Conservation (phyloP, 179 eudicot genomes). For the Drosera spatulata region DNA sequence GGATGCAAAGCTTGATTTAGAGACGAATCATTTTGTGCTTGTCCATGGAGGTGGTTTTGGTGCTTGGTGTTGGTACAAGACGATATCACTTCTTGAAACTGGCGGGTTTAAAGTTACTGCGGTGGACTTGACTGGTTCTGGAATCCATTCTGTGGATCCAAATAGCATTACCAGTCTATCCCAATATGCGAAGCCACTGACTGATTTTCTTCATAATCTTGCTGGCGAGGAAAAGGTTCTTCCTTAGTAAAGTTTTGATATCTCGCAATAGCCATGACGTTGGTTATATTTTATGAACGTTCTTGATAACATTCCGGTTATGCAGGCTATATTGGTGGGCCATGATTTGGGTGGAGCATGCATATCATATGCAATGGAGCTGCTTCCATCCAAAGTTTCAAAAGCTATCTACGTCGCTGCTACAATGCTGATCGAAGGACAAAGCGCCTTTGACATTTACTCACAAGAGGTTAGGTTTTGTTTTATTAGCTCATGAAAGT, state of each 20-base stretch:
- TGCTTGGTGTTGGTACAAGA: conserved; percentile 99
- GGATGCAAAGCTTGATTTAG: conserved; percentile 57
- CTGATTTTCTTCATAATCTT: conserved; percentile 62
- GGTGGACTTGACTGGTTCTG: conserved; percentile 62
- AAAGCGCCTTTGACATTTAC: conserved; percentile 76
- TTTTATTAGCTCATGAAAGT: neutral
- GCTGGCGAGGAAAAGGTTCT: conserved; percentile 68
- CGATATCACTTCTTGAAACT: conserved; percentile 80
- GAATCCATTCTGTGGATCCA: no score
- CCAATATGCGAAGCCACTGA: conserved; percentile 67
- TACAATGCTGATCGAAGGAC: conserved; percentile 64
- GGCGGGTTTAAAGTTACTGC: conserved; percentile 77
- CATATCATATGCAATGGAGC: conserved; percentile 83
- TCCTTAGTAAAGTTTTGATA: neutral
- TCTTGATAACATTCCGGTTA: neutral
- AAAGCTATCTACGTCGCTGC: conserved; percentile 75
- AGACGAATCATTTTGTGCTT: conserved; percentile 75
- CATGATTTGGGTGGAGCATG: conserved; percentile 97
- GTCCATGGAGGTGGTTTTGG: conserved; percentile 99
- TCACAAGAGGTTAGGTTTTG: conserved; percentile 51
- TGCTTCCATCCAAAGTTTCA: conserved; percentile 51
- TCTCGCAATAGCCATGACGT: neutral
- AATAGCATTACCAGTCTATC: no score
- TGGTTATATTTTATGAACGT: neutral
- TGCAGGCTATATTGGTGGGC: conserved; percentile 88